Percentiles rank a stretch among this genome's conserved stretches.
Conservation (phyloP, 106 monocot species). For the Hemerocallis citrina region DNA sequence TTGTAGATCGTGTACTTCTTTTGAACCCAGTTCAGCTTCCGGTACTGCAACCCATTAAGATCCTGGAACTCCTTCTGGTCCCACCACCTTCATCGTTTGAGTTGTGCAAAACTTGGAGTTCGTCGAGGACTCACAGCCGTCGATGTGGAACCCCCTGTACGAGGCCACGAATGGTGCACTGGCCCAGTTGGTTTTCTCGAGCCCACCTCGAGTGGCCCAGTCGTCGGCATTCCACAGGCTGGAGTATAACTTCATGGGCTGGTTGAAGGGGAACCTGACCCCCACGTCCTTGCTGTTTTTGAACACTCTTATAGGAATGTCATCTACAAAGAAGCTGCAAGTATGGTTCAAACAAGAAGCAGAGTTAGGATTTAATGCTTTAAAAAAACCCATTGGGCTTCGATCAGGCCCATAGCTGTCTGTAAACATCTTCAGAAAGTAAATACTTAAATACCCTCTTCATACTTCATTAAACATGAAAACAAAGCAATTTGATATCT, state of each 20-base stretch:
- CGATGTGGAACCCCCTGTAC: constrained; percentile 20
- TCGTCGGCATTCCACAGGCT: constrained; percentile 34
- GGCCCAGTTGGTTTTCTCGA: constrained; percentile 26
- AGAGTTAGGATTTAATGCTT: no score
- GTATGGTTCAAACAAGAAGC: not conserved
- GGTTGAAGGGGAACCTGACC: constrained; percentile 21
- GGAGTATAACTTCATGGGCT: constrained; percentile 31
- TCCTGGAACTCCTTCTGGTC: constrained; percentile 26
- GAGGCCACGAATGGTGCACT: constrained; percentile 20
- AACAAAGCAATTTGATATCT: no score
- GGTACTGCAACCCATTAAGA: constrained; percentile 17
- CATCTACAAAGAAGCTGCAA: constrained; percentile 45
- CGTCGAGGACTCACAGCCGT: constrained; percentile 23
- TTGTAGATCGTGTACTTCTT: constrained; percentile 23
- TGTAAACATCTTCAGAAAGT: no score
- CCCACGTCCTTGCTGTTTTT: constrained; percentile 28
- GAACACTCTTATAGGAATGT: constrained; percentile 28
- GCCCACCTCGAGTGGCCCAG: constrained; percentile 25
- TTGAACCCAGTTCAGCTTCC: constrained; percentile 12
- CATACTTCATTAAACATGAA: no score
- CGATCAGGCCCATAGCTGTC: no score
- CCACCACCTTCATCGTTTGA: constrained; percentile 21
- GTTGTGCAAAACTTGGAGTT: constrained; percentile 20
- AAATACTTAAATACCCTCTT: no score
- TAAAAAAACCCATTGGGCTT: no score